A percentile compares a stretch with the other conserved stretches of the same genome.
Evolutionary conservation across 805 yeast species (phyloP).

Genomic region (Wickerhamiella parazyma): DNA sequence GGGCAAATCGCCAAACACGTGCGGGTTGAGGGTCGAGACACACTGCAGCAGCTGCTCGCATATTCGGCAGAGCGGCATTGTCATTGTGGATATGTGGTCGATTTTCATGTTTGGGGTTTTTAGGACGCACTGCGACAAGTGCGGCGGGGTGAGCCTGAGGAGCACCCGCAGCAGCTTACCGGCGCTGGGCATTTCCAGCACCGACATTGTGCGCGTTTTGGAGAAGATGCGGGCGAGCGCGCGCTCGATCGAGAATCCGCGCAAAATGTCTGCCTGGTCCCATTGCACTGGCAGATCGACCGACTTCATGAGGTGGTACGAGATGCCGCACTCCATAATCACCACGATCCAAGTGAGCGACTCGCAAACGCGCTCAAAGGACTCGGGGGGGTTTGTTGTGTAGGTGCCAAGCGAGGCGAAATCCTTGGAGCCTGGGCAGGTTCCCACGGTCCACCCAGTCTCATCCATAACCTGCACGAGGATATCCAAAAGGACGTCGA

Average conservation of each 20-base stretch:
- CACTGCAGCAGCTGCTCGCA: not conserved
- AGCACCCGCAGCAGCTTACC: not conserved
- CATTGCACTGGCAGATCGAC: not conserved
- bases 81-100: not conserved
- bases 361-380: not conserved
- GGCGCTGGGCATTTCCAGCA: not conserved
- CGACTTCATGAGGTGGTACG: not conserved
- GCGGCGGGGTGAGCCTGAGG: not conserved
- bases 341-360: not conserved
- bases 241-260: not conserved
- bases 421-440: not conserved
- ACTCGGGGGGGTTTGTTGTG: not conserved
- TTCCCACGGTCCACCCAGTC: conserved; percentile 2
- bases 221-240: not conserved
- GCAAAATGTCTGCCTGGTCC: not conserved
- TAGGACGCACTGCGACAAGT: not conserved
- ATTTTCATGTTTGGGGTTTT: not conserved
- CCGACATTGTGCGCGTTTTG: not conserved
- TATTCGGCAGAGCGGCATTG: not conserved
- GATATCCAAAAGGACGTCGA: not conserved
- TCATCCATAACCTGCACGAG: conserved; percentile 1
- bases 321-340: not conserved
- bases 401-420: not conserved
- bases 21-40: not conserved
- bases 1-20: not conserved